Base-by-base conservation (phyloP, 768 basidiomycete species). In the Podaxis carcinomalis region DNA sequence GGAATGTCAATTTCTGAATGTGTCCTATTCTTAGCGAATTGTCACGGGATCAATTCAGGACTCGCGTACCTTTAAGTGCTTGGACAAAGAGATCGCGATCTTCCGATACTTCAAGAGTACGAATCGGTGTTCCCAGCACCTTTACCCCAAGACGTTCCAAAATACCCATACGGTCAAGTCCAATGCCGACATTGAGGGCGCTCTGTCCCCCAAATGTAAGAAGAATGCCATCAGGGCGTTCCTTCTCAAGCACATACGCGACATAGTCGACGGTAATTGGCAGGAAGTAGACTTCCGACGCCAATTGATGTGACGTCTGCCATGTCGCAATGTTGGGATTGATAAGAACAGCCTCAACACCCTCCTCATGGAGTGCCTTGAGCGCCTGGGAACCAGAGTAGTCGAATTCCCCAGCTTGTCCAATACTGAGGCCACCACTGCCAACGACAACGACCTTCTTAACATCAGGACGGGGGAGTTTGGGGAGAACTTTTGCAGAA, bases 311-410 rank as follows among this genome's bases (percentile, higher is more conserved):
- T 6, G 95, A 98, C 1, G 97, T 98, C 76, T 99, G 97, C 90
- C 96, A 98, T 32, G 97, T 98, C 46, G 97, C 96, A 65, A 98
- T 98, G 72, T 99, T 98, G 51, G 97, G 97, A 74, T 98, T 99
- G 74, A 99, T 93, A 64, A 99, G 87, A 64, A 99, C 88, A 35
- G 94, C 92, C 59, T 91, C 84, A 55, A 99, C 88, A 56, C 95
- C 95, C 73, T 95, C 93, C 74, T 99, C 97, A 67, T 89, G 86
- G 56, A 99, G 87, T 14, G 97, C 97, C 74, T 99, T 98, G 75
- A 99, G 86, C 9, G 97, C 97, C 75, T 99, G 97, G 5, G 96
- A 98, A 50, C 97, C 97, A 19, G 96, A 98, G 73, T 99, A 99
- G 73, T 99, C 97, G 74, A 99, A 99, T 77, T 99, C 97, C 73